Evolutionary conservation across 2,329 filamentous ascomycete species (phyloP).

Genomic region (Ascochyta fabae): DNA sequence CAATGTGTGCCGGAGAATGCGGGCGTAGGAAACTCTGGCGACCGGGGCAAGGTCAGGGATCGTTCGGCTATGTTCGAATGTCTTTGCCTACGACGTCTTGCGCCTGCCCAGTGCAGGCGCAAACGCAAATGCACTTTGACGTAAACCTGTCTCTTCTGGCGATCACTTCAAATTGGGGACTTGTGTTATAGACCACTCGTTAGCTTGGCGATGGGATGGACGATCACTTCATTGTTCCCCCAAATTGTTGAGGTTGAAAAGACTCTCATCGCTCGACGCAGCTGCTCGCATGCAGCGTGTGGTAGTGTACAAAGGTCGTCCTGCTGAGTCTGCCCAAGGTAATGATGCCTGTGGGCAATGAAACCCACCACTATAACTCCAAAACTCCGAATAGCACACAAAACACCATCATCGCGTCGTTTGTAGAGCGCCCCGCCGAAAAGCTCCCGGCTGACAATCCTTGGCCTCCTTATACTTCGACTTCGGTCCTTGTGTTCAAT

Average conservation of each 20-base stretch:
- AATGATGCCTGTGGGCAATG: not conserved
- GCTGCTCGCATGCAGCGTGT: not conserved
- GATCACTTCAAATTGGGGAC: not conserved
- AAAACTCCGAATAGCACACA: constrained; percentile 19
- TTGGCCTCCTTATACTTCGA: constrained; percentile 33
- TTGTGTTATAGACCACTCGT: not conserved
- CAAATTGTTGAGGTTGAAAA: constrained; percentile 2
- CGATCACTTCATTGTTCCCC: constrained; percentile 7
- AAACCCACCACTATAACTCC: constrained; percentile 19
- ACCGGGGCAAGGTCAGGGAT: constrained; percentile 6
- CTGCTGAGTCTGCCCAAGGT: constrained; percentile 4
- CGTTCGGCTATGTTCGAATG: constrained; percentile 5
- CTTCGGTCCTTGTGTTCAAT: constrained; percentile 57
- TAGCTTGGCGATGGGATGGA: not conserved
- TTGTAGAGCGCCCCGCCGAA: not conserved
- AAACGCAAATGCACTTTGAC: constrained; percentile 11
- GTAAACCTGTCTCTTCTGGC: constrained; percentile 5
- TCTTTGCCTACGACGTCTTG: constrained; percentile 2
- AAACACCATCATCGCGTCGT: constrained; percentile 1
- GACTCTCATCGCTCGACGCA: not conserved
- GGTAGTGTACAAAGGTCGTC: not conserved
- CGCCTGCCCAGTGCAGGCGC: not conserved
- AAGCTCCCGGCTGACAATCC: not conserved
- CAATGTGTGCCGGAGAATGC: constrained; percentile 2
- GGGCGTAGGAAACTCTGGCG: not conserved